A percentile compares a stretch with the other conserved stretches of the same genome.
phyloP scores from a whole-genome alignment of 1,284 basidiomycete genomes.

The Ceratobasidium papillatum region DNA sequence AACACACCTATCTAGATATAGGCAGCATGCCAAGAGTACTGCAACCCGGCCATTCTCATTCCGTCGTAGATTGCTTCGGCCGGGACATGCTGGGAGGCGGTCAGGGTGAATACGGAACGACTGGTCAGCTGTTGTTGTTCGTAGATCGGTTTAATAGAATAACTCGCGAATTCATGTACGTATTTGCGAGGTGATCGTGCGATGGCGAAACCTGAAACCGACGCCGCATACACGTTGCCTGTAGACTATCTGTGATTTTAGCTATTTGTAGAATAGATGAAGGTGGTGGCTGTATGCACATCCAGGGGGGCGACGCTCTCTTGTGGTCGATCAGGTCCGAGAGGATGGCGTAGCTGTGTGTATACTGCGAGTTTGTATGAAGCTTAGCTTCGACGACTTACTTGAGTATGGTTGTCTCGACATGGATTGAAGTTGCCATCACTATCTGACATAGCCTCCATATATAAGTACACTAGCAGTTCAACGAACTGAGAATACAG shows the following conservation, averaged over 20 bases:
- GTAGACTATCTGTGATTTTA: not conserved
- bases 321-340: not conserved
- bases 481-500: not conserved
- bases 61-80: not conserved
- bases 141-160: not conserved
- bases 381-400: too few relatives aligned
- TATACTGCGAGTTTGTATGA: too few relatives aligned
- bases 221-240: constrained; percentile 11
- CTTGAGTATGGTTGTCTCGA: not conserved
- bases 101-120: not conserved
- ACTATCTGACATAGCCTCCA: not conserved
- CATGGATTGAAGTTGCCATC: not conserved
- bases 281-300: not conserved
- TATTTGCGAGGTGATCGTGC: not conserved
- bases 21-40: not conserved
- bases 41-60: not conserved
- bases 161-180: not conserved
- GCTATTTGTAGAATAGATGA: not conserved
- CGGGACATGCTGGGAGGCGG: not conserved
- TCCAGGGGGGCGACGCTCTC: not conserved
- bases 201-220: not conserved
- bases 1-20: not conserved
- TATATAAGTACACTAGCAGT: not conserved
- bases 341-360: too few relatives aligned
- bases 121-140: not conserved